Evolutionary conservation across 192 early-diverging fungal genomes (phyloP), one percentile per base, ranked within the genome.

Genomic region (Gaertneriomyces semiglobifer): DNA sequence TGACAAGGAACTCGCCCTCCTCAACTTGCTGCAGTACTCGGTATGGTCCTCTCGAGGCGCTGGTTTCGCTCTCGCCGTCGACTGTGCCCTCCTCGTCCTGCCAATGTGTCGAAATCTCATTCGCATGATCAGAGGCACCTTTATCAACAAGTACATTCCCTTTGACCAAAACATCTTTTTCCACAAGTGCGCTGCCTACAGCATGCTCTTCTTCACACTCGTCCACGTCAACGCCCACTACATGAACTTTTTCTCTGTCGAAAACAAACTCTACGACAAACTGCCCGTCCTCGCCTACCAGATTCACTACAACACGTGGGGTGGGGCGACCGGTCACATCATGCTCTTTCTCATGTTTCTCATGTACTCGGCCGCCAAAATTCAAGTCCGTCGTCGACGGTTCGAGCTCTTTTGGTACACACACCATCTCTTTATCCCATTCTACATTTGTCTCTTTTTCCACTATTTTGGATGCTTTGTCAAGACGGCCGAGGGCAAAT

Each of bases 371-470:
- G 80, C 85, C 1, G 80, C 90, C 4, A 76, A 82, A 58, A 73
- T 72, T 16, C 76, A 76, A 12, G 74, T 88, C 46, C 78, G 88
- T 44, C 75, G 51, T 0, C 64, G 62, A 60, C 60, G 87, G 38
- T 92, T 89, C 74, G 89, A 93, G 77, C 46, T 81, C 55, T 92
- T 93, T 72, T 92, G 89, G 81, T 89, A 82, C 70, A 78, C 81
- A 53, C 91, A 93, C 75, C 90, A 93, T 65, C 77, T 90, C 12
- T 88, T 86, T 64, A 64, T 91, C 43, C 68, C 82, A 7, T 90
- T 82, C 68, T 85, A 87, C 74, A 72, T 81, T 18, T 68, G 83
- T 42, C 79, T 90, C 47, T 87, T 89, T 58, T 78, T 92, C 56
- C 91, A 93, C 68, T 68, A 57, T 63, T 18, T 11, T 38, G 66